phyloP scores from a whole-genome alignment of 1,284 basidiomycete genomes.

The Moesziomyces sp. region DNA sequence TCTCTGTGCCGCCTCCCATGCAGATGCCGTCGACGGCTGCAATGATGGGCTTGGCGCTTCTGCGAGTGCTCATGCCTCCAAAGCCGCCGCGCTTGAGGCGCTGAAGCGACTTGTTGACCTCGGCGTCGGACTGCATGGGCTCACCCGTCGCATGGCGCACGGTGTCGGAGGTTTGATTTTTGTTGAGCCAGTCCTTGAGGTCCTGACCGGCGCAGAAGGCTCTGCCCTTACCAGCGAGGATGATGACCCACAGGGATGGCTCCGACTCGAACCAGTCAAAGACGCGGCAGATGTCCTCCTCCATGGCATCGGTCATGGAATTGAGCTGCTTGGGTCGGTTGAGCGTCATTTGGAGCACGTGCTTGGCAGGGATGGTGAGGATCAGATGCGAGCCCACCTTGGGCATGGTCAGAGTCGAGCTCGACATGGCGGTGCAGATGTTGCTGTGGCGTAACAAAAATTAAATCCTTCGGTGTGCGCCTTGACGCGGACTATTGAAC shows the following conservation, averaged over 20 bases:
- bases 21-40: constrained; percentile 83
- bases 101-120: constrained; percentile 21
- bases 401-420: constrained; percentile 33
- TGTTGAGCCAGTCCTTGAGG: constrained; percentile 51
- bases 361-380: constrained; percentile 40
- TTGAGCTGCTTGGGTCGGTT: constrained; percentile 81
- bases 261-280: constrained; percentile 83
- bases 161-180: constrained; percentile 32
- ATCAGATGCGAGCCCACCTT: constrained; percentile 55
- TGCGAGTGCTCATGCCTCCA: constrained; percentile 76
- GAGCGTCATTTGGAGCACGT: constrained; percentile 76
- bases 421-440: constrained; percentile 16
- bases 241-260: constrained; percentile 78
- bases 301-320: constrained; percentile 74
- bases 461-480: too few species aligned
- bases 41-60: constrained; percentile 79
- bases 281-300: constrained; percentile 73
- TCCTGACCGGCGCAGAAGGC: constrained; percentile 76
- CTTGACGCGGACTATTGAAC: too few species aligned
- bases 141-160: constrained; percentile 20
- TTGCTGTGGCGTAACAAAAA: neutral
- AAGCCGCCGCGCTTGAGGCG: constrained; percentile 74
- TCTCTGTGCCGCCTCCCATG: constrained; percentile 83
- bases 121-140: constrained; percentile 42
- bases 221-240: constrained; percentile 81